phyloP scores from a whole-genome alignment of 805 yeast genomes.

The Spathaspora girioi region DNA sequence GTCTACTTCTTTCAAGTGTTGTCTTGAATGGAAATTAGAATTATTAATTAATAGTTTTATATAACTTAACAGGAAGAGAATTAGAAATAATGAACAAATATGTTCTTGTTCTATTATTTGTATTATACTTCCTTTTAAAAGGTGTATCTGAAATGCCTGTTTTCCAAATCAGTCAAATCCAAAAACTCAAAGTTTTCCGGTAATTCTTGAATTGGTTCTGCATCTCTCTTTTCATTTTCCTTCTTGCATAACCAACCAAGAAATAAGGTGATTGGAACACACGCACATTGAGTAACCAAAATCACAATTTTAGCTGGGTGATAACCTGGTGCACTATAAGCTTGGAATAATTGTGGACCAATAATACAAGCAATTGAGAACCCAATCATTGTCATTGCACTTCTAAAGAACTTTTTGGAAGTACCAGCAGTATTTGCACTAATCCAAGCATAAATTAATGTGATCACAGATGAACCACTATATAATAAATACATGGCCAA shows the following conservation, averaged over 20 bases:
- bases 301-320: slow-evolving; percentile 56
- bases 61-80: not conserved
- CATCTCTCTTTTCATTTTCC: slow-evolving; percentile 53
- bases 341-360: slow-evolving; percentile 67
- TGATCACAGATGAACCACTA: slow-evolving; percentile 56
- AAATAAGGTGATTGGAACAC: slow-evolving; percentile 39
- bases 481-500: slow-evolving; percentile 48
- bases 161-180: slow-evolving; percentile 60
- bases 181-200: slow-evolving; percentile 42
- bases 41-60: not conserved
- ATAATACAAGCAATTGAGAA: slow-evolving; percentile 65
- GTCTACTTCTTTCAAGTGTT: no score
- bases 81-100: no score
- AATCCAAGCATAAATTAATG: slow-evolving; percentile 60
- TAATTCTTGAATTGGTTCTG: slow-evolving; percentile 15
- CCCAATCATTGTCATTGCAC: slow-evolving; percentile 57
- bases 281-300: slow-evolving; percentile 46
- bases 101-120: no score
- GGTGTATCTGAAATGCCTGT: slow-evolving; percentile 53
- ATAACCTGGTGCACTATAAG: slow-evolving; percentile 50
- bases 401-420: slow-evolving; percentile 64
- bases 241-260: slow-evolving; percentile 40
- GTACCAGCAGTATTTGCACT: slow-evolving; percentile 67
- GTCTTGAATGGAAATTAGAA: not conserved
- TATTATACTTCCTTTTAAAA: slow-evolving; percentile 18